Conservation (phyloP, 1,284 basidiomycete species). For the Agroathelia rolfsii region DNA sequence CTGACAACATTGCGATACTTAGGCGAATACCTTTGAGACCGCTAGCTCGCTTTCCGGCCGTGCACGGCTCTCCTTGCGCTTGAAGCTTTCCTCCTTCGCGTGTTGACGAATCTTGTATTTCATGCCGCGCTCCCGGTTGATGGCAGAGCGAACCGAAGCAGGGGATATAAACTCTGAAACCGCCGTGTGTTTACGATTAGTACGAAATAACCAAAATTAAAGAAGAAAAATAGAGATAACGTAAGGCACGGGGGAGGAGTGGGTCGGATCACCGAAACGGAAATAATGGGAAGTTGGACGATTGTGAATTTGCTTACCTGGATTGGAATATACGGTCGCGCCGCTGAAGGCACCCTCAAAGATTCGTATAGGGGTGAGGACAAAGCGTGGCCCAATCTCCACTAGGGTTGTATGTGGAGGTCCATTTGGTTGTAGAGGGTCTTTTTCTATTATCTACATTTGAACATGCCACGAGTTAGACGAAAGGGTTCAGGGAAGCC, state of each 20-base stretch:
- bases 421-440: slow-evolving; percentile 64
- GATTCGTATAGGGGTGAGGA: slow-evolving; percentile 94
- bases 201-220: slow-evolving; percentile 3
- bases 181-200: slow-evolving; percentile 4
- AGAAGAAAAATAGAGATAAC: slow-evolving; percentile 9
- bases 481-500: slow-evolving; percentile 6
- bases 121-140: slow-evolving; percentile 65
- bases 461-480: slow-evolving; percentile 3
- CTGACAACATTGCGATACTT: no score
- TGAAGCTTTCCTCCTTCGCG: slow-evolving; percentile 57
- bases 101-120: slow-evolving; percentile 79
- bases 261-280: slow-evolving; percentile 1
- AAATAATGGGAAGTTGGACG: no score
- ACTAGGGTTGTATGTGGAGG: slow-evolving; percentile 74
- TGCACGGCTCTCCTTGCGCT: slow-evolving; percentile 58
- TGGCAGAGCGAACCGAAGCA: slow-evolving; percentile 66
- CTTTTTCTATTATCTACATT: slow-evolving; percentile 67
- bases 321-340: slow-evolving; percentile 93
- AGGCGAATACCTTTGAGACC: slow-evolving; percentile 85
- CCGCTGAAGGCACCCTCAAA: slow-evolving; percentile 97
- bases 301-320: slow-evolving; percentile 44
- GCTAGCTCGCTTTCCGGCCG: slow-evolving; percentile 75
- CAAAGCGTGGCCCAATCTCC: slow-evolving; percentile 96
- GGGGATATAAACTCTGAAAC: slow-evolving; percentile 85
- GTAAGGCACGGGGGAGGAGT: no score